phyloP scores from a whole-genome alignment of 192 early-diverging fungal species.

The Geosiphon pyriformis region DNA sequence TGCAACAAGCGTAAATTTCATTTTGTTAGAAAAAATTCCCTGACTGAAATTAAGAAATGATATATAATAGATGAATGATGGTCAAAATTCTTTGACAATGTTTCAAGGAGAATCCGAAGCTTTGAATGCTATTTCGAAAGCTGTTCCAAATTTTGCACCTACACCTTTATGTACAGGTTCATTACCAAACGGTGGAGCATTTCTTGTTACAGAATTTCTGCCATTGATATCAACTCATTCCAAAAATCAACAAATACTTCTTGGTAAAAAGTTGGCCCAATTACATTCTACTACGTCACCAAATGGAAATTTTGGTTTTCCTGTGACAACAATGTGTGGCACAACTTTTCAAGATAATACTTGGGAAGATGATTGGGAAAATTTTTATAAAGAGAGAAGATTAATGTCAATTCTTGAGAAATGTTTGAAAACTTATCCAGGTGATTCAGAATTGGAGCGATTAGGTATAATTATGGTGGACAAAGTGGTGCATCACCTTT shows the following conservation, averaged over 20 bases:
- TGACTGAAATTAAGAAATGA: neutral
- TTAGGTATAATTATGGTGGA: slow-evolving; percentile 15
- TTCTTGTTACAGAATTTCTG: slow-evolving; percentile 2
- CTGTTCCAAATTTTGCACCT: slow-evolving; percentile 18
- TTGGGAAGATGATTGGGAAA: slow-evolving; percentile 25
- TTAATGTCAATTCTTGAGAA: slow-evolving; percentile 14
- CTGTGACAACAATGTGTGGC: slow-evolving; percentile 24
- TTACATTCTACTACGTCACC: slow-evolving; percentile 23
- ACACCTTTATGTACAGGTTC: slow-evolving; percentile 4
- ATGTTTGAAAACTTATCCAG: slow-evolving; percentile 8
- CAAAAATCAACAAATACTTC: neutral
- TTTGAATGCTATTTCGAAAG: neutral
- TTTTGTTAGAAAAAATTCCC: neutral
- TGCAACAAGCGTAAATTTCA: neutral
- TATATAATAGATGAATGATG: slow-evolving; percentile 3
- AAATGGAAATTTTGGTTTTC: slow-evolving; percentile 27
- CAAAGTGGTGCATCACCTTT: slow-evolving; percentile 19
- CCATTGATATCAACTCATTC: neutral
- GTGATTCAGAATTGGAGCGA: slow-evolving; percentile 5
- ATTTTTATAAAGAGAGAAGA: slow-evolving; percentile 23
- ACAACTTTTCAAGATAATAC: slow-evolving; percentile 29
- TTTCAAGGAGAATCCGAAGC: slow-evolving; percentile 21
- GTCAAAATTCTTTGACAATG: slow-evolving; percentile 7
- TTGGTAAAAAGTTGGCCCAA: slow-evolving; percentile 17
- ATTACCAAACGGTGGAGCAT: slow-evolving; percentile 13